These are phyloP conservation scores for Mycena capillaripes DNA, from an alignment of 768 basidiomycete species.

Conservation along the genomic window DNA sequence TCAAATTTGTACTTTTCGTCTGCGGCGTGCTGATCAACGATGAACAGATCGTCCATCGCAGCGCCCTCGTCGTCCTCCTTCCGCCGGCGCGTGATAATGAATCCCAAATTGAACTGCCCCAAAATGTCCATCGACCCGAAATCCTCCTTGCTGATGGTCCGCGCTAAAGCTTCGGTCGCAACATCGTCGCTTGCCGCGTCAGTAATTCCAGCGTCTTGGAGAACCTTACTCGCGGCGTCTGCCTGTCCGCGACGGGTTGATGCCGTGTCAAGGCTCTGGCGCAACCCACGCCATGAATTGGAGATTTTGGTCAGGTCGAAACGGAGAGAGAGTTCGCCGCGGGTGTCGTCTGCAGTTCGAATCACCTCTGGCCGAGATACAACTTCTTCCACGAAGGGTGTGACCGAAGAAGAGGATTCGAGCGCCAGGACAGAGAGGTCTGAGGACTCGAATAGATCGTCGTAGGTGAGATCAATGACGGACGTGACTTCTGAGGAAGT, in stretches of 20 bases:
- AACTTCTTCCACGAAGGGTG: constrained; percentile 33
- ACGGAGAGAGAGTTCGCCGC: constrained; percentile 45
- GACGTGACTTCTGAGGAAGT: constrained; percentile 6
- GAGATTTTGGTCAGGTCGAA: constrained; percentile 45
- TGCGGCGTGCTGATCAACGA: constrained; percentile 96
- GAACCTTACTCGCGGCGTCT: constrained; percentile 33
- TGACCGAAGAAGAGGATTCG: constrained; percentile 28
- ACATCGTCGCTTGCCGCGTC: constrained; percentile 61
- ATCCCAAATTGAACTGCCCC: constrained; percentile 97
- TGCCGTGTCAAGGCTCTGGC: not conserved
- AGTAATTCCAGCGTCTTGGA: constrained; percentile 54
- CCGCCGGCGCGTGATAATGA: constrained; percentile 86
- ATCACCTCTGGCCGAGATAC: constrained; percentile 58
- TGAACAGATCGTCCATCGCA: constrained; percentile 89
- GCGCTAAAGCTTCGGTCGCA: constrained; percentile 77
- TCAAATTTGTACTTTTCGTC: constrained; percentile 99
- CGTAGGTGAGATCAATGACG: constrained; percentile 38
- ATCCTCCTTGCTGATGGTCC: constrained; percentile 90
- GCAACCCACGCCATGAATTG: constrained; percentile 29
- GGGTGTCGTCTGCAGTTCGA: constrained; percentile 42
- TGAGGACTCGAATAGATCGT: constrained; percentile 42
- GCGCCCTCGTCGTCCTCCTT: constrained; percentile 41
- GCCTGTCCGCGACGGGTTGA: not conserved
- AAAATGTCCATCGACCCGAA: constrained; percentile 87
- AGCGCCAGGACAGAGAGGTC: constrained; percentile 35